These are phyloP conservation scores for Aspergillus bombycis DNA, from an alignment of 2,329 filamentous ascomycete species.

Conservation along the genomic window DNA sequence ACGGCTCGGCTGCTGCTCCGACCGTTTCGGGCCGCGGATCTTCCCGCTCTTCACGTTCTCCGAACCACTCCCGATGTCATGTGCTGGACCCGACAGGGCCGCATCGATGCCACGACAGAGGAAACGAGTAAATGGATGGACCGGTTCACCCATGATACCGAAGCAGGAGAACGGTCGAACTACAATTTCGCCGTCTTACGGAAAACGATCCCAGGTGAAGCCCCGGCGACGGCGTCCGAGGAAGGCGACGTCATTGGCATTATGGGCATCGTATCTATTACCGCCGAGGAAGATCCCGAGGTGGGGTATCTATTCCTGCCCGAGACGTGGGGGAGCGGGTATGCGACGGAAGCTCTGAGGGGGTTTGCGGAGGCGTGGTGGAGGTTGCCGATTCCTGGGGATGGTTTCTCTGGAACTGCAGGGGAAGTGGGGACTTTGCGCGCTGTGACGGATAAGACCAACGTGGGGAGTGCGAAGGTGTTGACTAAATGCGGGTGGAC, in stretches of 20 bases:
- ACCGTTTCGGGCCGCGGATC: not conserved
- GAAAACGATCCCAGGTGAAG: not conserved
- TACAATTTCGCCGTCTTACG: not conserved
- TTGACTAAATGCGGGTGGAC: conserved; percentile 28
- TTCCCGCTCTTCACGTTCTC: not conserved
- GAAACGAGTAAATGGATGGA: not conserved
- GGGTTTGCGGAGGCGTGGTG: conserved; percentile 31
- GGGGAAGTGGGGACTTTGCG: conserved; percentile 21
- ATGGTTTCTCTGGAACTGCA: not conserved
- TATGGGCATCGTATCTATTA: not conserved
- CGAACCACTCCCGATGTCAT: not conserved
- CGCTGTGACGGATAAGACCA: conserved; percentile 24
- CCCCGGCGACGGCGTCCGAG: not conserved
- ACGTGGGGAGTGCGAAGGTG: conserved; percentile 22
- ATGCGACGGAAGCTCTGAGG: conserved; percentile 29
- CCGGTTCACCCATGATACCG: not conserved
- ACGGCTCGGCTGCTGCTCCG: not conserved
- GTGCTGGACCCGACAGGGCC: not conserved
- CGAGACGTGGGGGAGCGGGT: conserved; percentile 30
- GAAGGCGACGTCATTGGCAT: not conserved
- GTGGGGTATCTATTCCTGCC: conserved; percentile 32
- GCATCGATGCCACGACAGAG: not conserved
- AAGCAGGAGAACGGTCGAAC: not conserved
- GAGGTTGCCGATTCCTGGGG: conserved; percentile 17
- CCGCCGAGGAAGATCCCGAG: conserved; percentile 17